These are phyloP conservation scores for Leccinellum luteum DNA, from an alignment of 768 basidiomycete species.

Conservation along the genomic window DNA sequence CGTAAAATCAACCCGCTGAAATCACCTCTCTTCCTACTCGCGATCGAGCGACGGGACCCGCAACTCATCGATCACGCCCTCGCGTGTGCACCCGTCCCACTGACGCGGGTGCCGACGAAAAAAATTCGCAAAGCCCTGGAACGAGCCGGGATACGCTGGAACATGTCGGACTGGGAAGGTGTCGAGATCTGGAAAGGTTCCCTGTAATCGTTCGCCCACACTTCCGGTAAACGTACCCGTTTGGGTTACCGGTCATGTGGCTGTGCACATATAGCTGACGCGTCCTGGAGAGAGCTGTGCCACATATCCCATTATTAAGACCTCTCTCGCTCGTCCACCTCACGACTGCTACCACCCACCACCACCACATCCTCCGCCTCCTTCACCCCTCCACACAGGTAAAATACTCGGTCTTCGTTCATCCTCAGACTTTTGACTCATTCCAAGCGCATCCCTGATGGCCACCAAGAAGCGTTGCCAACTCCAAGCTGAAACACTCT, in stretches of 20 bases:
- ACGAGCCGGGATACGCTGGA: slow-evolving; percentile 59
- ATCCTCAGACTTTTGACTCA: neutral
- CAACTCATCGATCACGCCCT: slow-evolving; percentile 58
- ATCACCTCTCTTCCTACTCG: slow-evolving; percentile 36
- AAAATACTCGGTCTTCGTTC: neutral
- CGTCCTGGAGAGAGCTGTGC: slow-evolving; percentile 29
- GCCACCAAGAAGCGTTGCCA: slow-evolving; percentile 88
- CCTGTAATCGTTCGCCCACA: neutral
- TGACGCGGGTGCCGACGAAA: slow-evolving; percentile 54
- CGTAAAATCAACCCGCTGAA: neutral
- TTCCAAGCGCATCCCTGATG: slow-evolving; percentile 43
- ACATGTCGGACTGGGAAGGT: slow-evolving; percentile 71
- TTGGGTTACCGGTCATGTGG: slow-evolving; percentile 14
- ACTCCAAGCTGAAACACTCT: slow-evolving; percentile 49
- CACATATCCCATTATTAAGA: slow-evolving; percentile 23
- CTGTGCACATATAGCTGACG: slow-evolving; percentile 30
- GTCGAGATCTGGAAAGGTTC: slow-evolving; percentile 69
- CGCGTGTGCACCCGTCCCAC: slow-evolving; percentile 54
- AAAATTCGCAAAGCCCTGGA: slow-evolving; percentile 61
- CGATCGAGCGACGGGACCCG: slow-evolving; percentile 79
- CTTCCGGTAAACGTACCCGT: neutral
- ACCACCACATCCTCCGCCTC: neutral
- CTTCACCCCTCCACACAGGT: neutral
- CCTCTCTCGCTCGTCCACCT: neutral
- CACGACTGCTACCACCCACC: neutral